Evolutionary conservation across 805 yeast genomes (phyloP).

Genomic region (Wickerhamomyces silvicola): DNA sequence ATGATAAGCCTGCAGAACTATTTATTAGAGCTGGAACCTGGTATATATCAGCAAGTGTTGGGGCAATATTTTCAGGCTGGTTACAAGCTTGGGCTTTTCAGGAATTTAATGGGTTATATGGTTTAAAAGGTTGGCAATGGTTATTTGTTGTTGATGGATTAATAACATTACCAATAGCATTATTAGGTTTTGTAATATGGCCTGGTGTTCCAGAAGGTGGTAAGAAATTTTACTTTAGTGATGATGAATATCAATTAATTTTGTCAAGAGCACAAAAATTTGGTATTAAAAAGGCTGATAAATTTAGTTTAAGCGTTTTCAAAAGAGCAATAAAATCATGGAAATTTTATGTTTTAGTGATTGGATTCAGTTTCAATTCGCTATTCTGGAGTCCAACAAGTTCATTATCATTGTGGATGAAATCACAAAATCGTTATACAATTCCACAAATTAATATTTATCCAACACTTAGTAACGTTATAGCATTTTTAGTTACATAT

Average conservation of each 20-base stretch:
- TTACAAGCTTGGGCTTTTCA: constrained; percentile 50
- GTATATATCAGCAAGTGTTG: neutral
- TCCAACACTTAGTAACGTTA: neutral
- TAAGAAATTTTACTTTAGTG: neutral
- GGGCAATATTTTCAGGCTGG: constrained; percentile 54
- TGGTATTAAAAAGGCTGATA: neutral
- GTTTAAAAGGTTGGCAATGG: constrained; percentile 67
- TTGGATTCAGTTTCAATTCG: neutral
- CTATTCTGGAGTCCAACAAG: neutral
- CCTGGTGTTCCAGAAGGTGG: constrained; percentile 55
- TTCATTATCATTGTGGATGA: constrained; percentile 2
- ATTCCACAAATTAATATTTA: constrained; percentile 1
- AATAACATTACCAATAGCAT: constrained; percentile 8
- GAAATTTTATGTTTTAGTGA: constrained; percentile 1
- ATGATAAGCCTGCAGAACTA: constrained; percentile 34
- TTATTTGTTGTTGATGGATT: constrained; percentile 55
- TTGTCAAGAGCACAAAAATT: neutral
- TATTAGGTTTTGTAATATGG: constrained; percentile 31
- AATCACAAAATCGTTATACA: constrained; percentile 1
- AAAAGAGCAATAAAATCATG: neutral
- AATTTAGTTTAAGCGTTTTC: neutral
- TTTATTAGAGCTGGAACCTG: constrained; percentile 1
- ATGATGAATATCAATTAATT: neutral
- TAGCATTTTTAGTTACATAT: neutral
- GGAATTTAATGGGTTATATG: constrained; percentile 41